Percentiles rank a stretch among this genome's conserved stretches.
Conservation (phyloP, 495 filamentous ascomycete species). For the Evansstolkia leycettana region DNA sequence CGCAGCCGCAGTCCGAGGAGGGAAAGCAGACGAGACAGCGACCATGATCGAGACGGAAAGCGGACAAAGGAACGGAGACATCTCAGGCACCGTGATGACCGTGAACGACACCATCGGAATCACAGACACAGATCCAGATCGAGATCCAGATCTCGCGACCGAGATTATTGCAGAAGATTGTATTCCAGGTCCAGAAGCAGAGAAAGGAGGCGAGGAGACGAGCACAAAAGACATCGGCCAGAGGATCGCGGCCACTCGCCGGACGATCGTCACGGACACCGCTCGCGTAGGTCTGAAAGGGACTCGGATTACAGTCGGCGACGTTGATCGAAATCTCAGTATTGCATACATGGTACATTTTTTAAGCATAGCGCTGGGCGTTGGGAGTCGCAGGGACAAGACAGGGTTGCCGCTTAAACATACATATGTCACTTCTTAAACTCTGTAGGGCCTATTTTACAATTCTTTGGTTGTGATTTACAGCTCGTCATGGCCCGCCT, state of each 20-base stretch:
- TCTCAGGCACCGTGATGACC: conserved; percentile 21
- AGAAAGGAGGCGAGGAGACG: conserved; percentile 16
- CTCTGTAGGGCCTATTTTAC: conserved; percentile 9
- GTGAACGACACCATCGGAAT: conserved; percentile 21
- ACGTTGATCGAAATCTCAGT: too few relatives aligned
- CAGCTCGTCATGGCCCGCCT: conserved; percentile 29
- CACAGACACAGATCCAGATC: conserved; percentile 22
- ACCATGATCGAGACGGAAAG: conserved; percentile 16
- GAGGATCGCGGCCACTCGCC: conserved; percentile 21
- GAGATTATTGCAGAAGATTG: conserved; percentile 12
- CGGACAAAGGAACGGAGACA: conserved; percentile 25
- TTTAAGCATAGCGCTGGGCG: not conserved
- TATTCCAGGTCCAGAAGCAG: conserved; percentile 21
- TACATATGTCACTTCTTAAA: conserved; percentile 3
- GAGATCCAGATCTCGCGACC: conserved; percentile 15
- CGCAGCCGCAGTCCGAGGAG: conserved; percentile 22
- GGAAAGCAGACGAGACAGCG: conserved; percentile 17
- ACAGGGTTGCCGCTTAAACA: conserved; percentile 3
- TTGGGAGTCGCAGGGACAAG: conserved; percentile 8
- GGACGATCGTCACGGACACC: conserved; percentile 13
- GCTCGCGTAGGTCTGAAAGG: conserved; percentile 14
- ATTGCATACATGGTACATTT: not conserved
- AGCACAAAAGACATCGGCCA: conserved; percentile 10
- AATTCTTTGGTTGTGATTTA: conserved; percentile 10
- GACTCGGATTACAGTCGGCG: conserved; percentile 14